Evolutionary conservation across 768 basidiomycete species (phyloP).

Genomic region (Sarcodon aspratus): DNA sequence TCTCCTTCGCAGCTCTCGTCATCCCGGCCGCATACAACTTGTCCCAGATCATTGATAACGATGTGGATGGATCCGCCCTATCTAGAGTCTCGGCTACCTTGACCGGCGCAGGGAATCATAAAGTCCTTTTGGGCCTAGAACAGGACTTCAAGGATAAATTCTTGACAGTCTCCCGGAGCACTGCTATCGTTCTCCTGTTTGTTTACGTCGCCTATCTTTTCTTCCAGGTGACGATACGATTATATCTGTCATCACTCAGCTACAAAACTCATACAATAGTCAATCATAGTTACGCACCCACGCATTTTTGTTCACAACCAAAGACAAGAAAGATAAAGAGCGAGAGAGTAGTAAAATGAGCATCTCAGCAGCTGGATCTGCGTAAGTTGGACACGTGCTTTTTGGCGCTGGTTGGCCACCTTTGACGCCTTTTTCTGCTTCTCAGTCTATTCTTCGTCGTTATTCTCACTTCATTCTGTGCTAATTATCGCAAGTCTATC

Average conservation of each 20-base stretch:
- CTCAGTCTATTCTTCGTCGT: conserved; percentile 64
- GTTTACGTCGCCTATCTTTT: conserved; percentile 26
- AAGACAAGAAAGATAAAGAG: conserved; percentile 23
- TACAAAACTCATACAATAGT: no score
- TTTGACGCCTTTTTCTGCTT: conserved; percentile 1
- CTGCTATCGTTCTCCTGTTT: conserved; percentile 26
- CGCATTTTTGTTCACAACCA: conserved; percentile 44
- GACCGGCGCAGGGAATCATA: no score
- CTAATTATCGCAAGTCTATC: conserved; percentile 63
- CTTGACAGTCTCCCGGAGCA: conserved; percentile 30
- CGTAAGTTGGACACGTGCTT: conserved; percentile 26
- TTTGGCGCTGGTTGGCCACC: no score
- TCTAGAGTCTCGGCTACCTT: no score
- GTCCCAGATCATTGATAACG: no score
- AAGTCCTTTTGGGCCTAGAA: no score
- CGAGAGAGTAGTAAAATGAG: conserved; percentile 54
- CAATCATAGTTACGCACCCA: conserved; percentile 63
- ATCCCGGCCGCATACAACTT: no score
- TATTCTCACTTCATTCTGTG: conserved; percentile 77
- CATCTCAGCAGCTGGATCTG: conserved; percentile 46
- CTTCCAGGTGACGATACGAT: conserved; percentile 21
- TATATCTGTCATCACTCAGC: background rate
- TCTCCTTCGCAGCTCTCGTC: no score
- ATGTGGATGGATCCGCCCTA: no score
- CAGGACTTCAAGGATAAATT: no score